Conservation (phyloP, 805 yeast species). For the Candida ovalis region DNA sequence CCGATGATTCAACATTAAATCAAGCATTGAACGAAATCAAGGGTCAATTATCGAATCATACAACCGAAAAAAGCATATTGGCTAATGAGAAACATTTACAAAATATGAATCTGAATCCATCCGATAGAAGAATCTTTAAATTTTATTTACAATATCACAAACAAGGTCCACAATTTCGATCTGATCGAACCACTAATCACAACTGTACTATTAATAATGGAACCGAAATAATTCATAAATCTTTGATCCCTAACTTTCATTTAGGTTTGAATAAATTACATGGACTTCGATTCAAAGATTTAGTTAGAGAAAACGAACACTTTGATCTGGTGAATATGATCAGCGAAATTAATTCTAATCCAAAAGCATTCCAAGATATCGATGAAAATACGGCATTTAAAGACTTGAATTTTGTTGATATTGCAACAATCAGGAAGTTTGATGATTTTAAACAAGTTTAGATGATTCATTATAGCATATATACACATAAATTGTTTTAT, state of each 20-base stretch:
- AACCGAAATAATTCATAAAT: not conserved
- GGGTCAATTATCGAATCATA: not conserved
- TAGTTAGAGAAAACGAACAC: constrained; percentile 1
- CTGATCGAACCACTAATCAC: not conserved
- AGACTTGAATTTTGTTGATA: constrained; percentile 20
- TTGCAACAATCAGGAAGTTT: constrained; percentile 12
- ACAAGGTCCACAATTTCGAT: not conserved
- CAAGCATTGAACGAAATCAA: constrained; percentile 6
- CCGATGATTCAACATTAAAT: constrained; percentile 7
- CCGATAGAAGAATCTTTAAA: constrained; percentile 2
- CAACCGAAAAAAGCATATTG: not conserved
- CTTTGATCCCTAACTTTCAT: constrained; percentile 2
- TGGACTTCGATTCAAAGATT: constrained; percentile 8
- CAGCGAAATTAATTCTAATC: constrained; percentile 2
- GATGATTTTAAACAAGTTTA: constrained; percentile 1
- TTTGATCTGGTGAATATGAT: constrained; percentile 15
- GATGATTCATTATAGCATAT: not conserved
- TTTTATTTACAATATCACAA: constrained; percentile 2
- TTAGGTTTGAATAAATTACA: constrained; percentile 4
- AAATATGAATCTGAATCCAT: not conserved
- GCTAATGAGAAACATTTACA: constrained; percentile 4
- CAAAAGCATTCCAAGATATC: constrained; percentile 4
- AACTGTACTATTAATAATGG: not conserved
- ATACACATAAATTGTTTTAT: not conserved
- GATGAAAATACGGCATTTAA: constrained; percentile 15